Evolutionary conservation across 805 yeast species (phyloP).

Genomic region (Spathaspora passalidarum): DNA sequence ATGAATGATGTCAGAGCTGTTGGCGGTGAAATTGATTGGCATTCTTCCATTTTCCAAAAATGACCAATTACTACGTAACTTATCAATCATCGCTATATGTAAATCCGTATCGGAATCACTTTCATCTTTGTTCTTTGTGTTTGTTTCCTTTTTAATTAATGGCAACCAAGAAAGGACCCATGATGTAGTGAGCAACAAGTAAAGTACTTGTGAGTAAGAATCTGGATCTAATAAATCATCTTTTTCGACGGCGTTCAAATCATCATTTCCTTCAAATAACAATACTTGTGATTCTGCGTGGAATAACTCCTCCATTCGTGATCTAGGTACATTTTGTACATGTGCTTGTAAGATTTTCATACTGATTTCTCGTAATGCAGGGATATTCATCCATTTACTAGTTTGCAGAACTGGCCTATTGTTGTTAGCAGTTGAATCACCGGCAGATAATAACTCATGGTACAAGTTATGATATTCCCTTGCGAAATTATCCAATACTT

Average conservation of each 20-base stretch:
- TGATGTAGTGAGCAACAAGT: constrained; percentile 50
- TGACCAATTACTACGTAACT: constrained; percentile 38
- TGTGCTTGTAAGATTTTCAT: constrained; percentile 5
- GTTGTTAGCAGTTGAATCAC: constrained; percentile 11
- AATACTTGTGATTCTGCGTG: constrained; percentile 15
- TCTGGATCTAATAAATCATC: constrained; percentile 55
- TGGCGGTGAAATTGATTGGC: constrained; percentile 9
- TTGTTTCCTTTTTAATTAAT: constrained; percentile 42
- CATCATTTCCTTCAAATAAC: constrained; percentile 15
- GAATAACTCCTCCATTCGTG: constrained; percentile 23
- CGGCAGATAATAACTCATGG: constrained; percentile 33
- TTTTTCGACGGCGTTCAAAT: constrained; percentile 19
- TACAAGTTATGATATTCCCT: constrained; percentile 31
- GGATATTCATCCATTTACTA: constrained; percentile 30
- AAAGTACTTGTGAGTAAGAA: constrained; percentile 48
- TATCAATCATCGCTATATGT: constrained; percentile 26
- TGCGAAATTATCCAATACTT: constrained; percentile 34
- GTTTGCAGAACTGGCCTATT: constrained; percentile 24
- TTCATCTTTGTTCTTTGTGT: constrained; percentile 20
- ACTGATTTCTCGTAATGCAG: constrained; percentile 25
- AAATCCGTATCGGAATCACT: constrained; percentile 13
- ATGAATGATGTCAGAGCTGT: constrained; percentile 17
- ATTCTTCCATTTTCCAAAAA: constrained; percentile 39
- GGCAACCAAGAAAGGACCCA: constrained; percentile 67
- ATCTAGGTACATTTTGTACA: constrained; percentile 10